These are phyloP conservation scores for Fusarium torulosum DNA, from an alignment of 2,329 filamentous ascomycete genomes.

Conservation along the genomic window DNA sequence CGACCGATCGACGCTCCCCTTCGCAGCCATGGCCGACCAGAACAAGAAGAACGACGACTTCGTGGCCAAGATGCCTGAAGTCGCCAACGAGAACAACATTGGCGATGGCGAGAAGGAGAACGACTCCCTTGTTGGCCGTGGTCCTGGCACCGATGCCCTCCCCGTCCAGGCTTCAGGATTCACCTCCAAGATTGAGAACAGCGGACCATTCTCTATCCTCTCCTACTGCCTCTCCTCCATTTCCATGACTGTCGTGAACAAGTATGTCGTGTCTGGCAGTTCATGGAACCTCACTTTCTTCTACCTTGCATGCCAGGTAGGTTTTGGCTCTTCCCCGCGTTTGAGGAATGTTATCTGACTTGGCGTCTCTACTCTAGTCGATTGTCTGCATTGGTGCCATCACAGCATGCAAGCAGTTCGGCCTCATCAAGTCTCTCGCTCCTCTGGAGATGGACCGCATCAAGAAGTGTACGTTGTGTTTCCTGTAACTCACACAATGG, in stretches of 20 bases:
- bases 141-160: constrained; percentile 37
- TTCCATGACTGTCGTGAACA: constrained; percentile 99
- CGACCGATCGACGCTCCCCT: constrained; percentile 14
- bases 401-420: constrained; percentile 81
- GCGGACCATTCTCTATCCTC: constrained; percentile 82
- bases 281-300: constrained; percentile 98
- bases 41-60: constrained; percentile 45
- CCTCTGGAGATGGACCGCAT: constrained; percentile 89
- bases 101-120: constrained; percentile 41
- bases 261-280: constrained; percentile 92
- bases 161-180: constrained; percentile 29
- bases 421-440: constrained; percentile 84
- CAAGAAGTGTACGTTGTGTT: constrained; percentile 79
- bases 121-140: constrained; percentile 39
- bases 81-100: constrained; percentile 31
- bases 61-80: constrained; percentile 37
- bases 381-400: constrained; percentile 90
- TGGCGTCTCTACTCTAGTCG: constrained; percentile 67
- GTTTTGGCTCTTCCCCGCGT: constrained; percentile 44
- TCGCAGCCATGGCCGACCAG: constrained; percentile 35
- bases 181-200: constrained; percentile 71
- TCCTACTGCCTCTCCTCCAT: constrained; percentile 96
- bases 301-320: constrained; percentile 90
- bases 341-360: constrained; percentile 4
- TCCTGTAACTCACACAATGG: not conserved